Evolutionary conservation across 352 stramenopile species (phyloP).

Genomic region (Albugo laibachii): DNA sequence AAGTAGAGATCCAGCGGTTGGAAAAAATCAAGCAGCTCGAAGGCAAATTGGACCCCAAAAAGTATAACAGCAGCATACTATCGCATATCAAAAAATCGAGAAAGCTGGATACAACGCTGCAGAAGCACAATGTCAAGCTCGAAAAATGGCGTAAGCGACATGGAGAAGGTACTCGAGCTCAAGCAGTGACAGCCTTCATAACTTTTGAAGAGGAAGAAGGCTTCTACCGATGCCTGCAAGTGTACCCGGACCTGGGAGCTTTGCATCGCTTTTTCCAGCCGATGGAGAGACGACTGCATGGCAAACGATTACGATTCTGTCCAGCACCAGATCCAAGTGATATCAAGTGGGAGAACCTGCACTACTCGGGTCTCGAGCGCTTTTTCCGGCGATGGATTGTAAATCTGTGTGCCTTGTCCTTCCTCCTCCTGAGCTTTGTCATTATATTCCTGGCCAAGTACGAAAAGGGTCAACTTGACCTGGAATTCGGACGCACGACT

Average conservation of each 20-base stretch:
- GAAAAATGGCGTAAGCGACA: slow-evolving; percentile 20
- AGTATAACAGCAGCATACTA: slow-evolving; percentile 19
- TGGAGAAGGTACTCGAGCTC: slow-evolving; percentile 11
- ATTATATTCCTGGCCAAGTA: slow-evolving; percentile 55
- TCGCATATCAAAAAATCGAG: slow-evolving; percentile 21
- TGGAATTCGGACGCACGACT: slow-evolving; percentile 38
- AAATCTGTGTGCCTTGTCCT: slow-evolving; percentile 36
- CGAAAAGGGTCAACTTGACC: slow-evolving; percentile 48
- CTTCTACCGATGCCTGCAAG: slow-evolving; percentile 43
- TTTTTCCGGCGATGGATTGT: slow-evolving; percentile 42
- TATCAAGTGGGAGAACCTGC: slow-evolving; percentile 72
- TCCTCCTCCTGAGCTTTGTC: slow-evolving; percentile 56
- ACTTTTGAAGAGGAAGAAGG: slow-evolving; percentile 75
- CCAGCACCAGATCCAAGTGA: slow-evolving; percentile 59
- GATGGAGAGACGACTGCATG: slow-evolving; percentile 30
- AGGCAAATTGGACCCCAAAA: slow-evolving; percentile 15
- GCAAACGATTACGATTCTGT: slow-evolving; percentile 49
- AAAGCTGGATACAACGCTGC: slow-evolving; percentile 23
- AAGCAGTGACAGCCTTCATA: slow-evolving; percentile 58
- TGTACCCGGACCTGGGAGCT: slow-evolving; percentile 56
- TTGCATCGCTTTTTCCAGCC: slow-evolving; percentile 58
- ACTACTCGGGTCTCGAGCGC: slow-evolving; percentile 35
- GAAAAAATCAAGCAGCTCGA: slow-evolving; percentile 41
- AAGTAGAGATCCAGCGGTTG: slow-evolving; percentile 39
- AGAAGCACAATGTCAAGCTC: slow-evolving; percentile 21